Percentiles rank a stretch among this genome's conserved stretches.
Evolutionary conservation across 1,284 basidiomycete species (phyloP).

Genomic region (Neotropicomus parvogracilis): DNA sequence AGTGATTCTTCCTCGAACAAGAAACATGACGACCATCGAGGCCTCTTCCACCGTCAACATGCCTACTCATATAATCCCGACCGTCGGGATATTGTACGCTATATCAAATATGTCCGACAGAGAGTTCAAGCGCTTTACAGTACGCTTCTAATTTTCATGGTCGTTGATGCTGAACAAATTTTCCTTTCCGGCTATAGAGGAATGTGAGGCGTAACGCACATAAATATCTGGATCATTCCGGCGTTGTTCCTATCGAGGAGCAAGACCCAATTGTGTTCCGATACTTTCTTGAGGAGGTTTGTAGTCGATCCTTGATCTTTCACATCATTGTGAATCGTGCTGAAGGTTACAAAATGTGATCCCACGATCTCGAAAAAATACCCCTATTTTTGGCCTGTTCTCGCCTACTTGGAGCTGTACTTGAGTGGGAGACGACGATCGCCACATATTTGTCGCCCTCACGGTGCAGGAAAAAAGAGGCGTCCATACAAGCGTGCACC

Average conservation of each 20-base stretch:
- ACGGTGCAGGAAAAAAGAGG: too few species aligned
- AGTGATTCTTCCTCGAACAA: not conserved
- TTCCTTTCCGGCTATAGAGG: not conserved
- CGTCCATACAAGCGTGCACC: fast-evolving
- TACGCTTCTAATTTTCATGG: conserved; percentile 6
- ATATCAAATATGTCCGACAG: not conserved
- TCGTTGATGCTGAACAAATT: not conserved
- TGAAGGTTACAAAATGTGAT: conserved; percentile 16
- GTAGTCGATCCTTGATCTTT: not conserved
- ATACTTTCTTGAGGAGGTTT: conserved; percentile 18
- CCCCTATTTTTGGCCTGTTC: conserved; percentile 18
- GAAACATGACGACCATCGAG: not conserved
- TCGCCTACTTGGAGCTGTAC: conserved; percentile 23
- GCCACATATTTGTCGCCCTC: not conserved
- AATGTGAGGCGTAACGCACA: not conserved
- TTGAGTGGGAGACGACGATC: conserved; percentile 1
- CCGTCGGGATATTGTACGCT: not conserved
- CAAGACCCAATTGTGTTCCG: conserved; percentile 10
- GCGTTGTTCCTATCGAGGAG: conserved; percentile 6
- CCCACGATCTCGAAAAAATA: conserved; percentile 14
- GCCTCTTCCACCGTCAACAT: not conserved
- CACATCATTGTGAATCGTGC: not conserved
- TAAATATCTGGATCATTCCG: conserved; percentile 1
- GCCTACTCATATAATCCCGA: not conserved
- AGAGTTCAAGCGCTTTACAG: not conserved